A percentile compares a stretch with the other conserved stretches of the same genome.
phyloP scores from a whole-genome alignment of 768 basidiomycete species.

The Leccinum subgranulosum region DNA sequence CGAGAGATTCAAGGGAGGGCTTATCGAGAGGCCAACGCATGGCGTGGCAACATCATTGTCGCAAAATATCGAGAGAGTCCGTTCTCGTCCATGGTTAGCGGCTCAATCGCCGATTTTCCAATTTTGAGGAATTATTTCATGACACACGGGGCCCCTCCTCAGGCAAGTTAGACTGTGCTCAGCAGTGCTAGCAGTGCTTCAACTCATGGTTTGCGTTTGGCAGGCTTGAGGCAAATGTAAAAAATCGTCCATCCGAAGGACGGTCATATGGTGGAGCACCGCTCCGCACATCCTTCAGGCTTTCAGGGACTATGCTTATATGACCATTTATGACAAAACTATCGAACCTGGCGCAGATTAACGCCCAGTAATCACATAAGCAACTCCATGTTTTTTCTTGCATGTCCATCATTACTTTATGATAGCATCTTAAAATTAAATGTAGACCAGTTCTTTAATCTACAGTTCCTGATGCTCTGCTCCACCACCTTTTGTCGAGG shows the following conservation, averaged over 20 bases:
- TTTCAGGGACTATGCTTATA: constrained; percentile 21
- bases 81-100: constrained; percentile 58
- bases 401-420: constrained; percentile 23
- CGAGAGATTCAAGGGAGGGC: constrained; percentile 66
- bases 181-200: constrained; percentile 8
- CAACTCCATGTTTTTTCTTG: constrained; percentile 20
- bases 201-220: constrained; percentile 24
- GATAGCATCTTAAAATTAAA: constrained; percentile 13
- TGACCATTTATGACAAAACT: constrained; percentile 25
- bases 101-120: constrained; percentile 82
- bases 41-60: constrained; percentile 78
- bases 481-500: constrained; percentile 5
- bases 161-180: constrained; percentile 32
- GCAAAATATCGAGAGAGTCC: constrained; percentile 59
- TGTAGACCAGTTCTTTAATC: constrained; percentile 17
- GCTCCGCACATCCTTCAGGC: background rate
- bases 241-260: constrained; percentile 1
- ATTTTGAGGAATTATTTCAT: constrained; percentile 77
- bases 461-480: constrained; percentile 29
- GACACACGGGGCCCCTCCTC: constrained; percentile 54
- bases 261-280: background rate
- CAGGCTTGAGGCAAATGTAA: constrained; percentile 26
- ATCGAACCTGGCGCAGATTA: constrained; percentile 9
- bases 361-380: constrained; percentile 9
- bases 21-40: constrained; percentile 62